A percentile compares a stretch with the other conserved stretches of the same genome.
These are phyloP conservation scores for Berkeleyomyces rouxiae DNA, from an alignment of 2,329 filamentous ascomycete genomes.

Conservation along the genomic window DNA sequence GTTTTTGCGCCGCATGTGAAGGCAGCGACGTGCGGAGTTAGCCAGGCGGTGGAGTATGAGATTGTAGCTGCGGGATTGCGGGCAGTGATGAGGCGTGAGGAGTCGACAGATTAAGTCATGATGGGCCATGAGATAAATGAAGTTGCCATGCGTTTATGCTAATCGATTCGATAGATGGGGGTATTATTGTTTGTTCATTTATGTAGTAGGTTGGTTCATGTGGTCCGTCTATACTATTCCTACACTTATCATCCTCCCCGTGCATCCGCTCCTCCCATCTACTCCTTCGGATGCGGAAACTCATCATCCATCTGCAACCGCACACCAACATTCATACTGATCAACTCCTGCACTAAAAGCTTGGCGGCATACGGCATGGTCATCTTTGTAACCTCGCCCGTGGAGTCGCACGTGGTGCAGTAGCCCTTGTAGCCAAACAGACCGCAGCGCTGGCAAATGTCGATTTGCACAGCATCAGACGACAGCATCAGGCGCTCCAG, in stretches of 20 bases:
- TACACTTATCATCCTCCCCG: neutral
- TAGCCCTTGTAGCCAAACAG: slow-evolving; percentile 91
- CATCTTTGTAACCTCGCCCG: slow-evolving; percentile 74
- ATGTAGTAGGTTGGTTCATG: neutral
- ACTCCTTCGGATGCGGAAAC: slow-evolving; percentile 51
- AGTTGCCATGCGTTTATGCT: neutral
- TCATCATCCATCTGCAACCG: slow-evolving; percentile 82
- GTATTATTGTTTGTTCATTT: neutral
- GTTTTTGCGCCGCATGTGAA: slow-evolving; percentile 71
- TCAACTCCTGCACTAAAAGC: slow-evolving; percentile 83
- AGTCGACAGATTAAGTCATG: neutral
- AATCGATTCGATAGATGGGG: neutral
- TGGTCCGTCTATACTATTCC: neutral
- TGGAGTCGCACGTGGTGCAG: slow-evolving; percentile 84
- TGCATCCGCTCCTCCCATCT: slow-evolving; percentile 7
- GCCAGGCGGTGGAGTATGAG: slow-evolving; percentile 52
- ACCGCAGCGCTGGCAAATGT: slow-evolving; percentile 86
- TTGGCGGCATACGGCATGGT: slow-evolving; percentile 96
- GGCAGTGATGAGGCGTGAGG: slow-evolving; percentile 17
- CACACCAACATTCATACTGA: slow-evolving; percentile 98
- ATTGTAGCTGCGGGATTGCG: slow-evolving; percentile 50
- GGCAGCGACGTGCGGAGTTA: slow-evolving; percentile 31
- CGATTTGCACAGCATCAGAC: slow-evolving; percentile 76
- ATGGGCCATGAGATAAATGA: neutral
- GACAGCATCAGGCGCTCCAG: slow-evolving; percentile 89